Evolutionary conservation across 2,329 filamentous ascomycete species (phyloP).

Genomic region (Chaetomiaceae sp.): DNA sequence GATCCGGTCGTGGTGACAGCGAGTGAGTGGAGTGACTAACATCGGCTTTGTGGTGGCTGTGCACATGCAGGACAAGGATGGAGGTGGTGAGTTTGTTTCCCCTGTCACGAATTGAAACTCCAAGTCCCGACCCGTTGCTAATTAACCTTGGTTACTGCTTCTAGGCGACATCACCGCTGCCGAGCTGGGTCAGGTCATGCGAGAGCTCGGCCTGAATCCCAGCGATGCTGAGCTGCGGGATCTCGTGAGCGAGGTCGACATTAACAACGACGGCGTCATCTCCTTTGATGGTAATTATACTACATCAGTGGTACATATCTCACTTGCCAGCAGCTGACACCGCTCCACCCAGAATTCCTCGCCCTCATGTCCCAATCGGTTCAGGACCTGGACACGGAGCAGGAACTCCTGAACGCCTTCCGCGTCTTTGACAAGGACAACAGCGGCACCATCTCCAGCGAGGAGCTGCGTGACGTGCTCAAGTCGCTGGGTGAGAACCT

Average conservation of each 20-base stretch:
- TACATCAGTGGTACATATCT: background rate
- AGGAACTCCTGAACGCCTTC: conserved; percentile 62
- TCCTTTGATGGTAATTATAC: conserved; percentile 51
- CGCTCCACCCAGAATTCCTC: conserved; percentile 49
- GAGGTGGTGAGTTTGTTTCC: conserved; percentile 49
- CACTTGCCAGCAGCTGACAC: background rate
- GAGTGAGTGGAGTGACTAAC: background rate
- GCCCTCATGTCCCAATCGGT: conserved; percentile 62
- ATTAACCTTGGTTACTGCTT: background rate
- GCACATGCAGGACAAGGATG: conserved; percentile 49
- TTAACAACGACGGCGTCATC: conserved; percentile 61
- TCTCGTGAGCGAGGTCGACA: conserved; percentile 63
- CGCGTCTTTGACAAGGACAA: conserved; percentile 62
- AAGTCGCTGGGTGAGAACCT: conserved; percentile 60
- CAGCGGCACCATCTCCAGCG: conserved; percentile 60
- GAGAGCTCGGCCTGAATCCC: conserved; percentile 58
- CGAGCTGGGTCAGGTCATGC: conserved; percentile 60
- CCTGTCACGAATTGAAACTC: too few relatives aligned
- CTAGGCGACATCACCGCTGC: conserved; percentile 59
- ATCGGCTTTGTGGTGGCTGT: conserved; percentile 6
- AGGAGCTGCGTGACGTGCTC: conserved; percentile 60
- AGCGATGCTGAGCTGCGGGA: conserved; percentile 59
- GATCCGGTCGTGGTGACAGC: background rate
- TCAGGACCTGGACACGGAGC: conserved; percentile 57
- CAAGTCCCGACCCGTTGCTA: background rate